Evolutionary conservation across 1,284 basidiomycete genomes (phyloP).

Genomic region (Trichosporon sp.): DNA sequence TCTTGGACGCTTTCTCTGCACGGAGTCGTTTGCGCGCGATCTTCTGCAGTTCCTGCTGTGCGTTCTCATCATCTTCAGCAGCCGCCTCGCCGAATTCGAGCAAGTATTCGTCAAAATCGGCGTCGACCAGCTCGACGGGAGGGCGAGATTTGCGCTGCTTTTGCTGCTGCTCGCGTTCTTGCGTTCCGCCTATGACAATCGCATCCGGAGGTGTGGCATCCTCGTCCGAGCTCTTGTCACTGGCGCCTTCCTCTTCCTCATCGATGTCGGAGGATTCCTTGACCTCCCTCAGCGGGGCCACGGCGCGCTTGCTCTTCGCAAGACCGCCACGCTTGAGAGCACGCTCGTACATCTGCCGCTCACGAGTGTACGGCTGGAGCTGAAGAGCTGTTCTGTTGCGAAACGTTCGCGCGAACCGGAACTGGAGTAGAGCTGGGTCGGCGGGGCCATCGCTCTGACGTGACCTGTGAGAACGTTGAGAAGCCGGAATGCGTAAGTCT

Average conservation of each 20-base stretch:
- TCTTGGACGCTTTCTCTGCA: slow-evolving; percentile 39
- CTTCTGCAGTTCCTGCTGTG: slow-evolving; percentile 35
- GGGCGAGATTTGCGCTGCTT: slow-evolving; percentile 18
- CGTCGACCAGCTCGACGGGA: slow-evolving; percentile 36
- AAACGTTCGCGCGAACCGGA: slow-evolving; percentile 52
- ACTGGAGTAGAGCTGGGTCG: slow-evolving; percentile 48
- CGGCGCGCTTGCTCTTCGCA: slow-evolving; percentile 36
- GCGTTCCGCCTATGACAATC: slow-evolving; percentile 49
- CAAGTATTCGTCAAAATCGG: slow-evolving; percentile 50
- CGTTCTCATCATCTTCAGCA: slow-evolving; percentile 40
- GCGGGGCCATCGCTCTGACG: slow-evolving; percentile 21
- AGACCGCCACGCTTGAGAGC: slow-evolving; percentile 48
- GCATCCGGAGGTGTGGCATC: slow-evolving; percentile 35
- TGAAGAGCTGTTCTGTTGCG: slow-evolving; percentile 55
- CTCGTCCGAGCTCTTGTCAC: slow-evolving; percentile 15
- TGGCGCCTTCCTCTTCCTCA: slow-evolving; percentile 22
- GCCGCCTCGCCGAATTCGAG: slow-evolving; percentile 40
- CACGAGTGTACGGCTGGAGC: slow-evolving; percentile 55
- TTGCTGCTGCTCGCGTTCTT: slow-evolving; percentile 30
- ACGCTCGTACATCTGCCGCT: slow-evolving; percentile 50
- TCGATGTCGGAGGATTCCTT: slow-evolving; percentile 31
- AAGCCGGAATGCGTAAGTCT: slow-evolving; percentile 10
- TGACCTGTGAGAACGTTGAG: slow-evolving; percentile 3
- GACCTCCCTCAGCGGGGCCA: slow-evolving; percentile 26
- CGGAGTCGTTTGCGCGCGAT: slow-evolving; percentile 42